Evolutionary conservation across 129 eudicot genomes (phyloP).

Genomic region (Logfia minima): DNA sequence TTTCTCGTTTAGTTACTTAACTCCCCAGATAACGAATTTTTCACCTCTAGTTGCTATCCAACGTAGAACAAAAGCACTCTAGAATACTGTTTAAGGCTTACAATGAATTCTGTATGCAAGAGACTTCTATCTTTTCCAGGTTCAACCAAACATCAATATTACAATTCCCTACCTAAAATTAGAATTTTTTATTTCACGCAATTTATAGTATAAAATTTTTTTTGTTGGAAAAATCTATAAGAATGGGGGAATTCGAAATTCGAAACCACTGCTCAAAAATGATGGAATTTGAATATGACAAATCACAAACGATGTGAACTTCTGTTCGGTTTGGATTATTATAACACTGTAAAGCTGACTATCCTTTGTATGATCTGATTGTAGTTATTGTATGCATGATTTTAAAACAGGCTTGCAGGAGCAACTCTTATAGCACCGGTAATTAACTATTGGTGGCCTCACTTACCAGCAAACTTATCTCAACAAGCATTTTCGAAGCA

Average conservation of each 20-base stretch:
- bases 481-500: constrained; percentile 49
- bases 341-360: not conserved
- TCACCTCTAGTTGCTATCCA: not conserved
- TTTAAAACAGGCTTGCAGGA: constrained; percentile 58
- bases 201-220: not conserved
- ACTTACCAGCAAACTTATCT: constrained; percentile 62
- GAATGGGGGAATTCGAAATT: not conserved
- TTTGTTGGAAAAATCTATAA: no score
- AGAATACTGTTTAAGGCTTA: no score
- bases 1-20: not conserved
- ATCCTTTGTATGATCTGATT: not conserved
- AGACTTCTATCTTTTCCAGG: not conserved
- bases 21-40: not conserved
- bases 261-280: not conserved
- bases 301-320: not conserved
- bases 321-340: not conserved
- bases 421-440: constrained; percentile 78
- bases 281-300: not conserved
- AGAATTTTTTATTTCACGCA: not conserved
- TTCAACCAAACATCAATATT: not conserved
- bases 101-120: not conserved
- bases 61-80: no score
- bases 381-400: not conserved
- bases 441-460: constrained; percentile 82
- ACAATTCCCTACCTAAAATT: not conserved